These are phyloP conservation scores for Ustilago crameri DNA, from an alignment of 1,284 basidiomycete species.

Conservation along the genomic window DNA sequence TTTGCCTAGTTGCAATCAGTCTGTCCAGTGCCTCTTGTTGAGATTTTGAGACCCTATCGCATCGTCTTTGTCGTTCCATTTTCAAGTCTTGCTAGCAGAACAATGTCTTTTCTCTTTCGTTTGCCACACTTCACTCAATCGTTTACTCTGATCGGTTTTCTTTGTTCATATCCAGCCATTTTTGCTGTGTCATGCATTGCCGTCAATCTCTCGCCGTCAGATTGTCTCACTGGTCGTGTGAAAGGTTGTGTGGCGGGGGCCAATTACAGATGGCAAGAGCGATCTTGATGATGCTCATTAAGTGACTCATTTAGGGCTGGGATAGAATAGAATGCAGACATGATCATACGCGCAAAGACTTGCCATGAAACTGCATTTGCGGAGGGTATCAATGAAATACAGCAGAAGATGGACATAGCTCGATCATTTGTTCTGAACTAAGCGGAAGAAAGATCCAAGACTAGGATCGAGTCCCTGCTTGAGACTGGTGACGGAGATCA, in stretches of 20 bases:
- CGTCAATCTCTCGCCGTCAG: too few relatives aligned
- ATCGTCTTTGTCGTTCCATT: neutral
- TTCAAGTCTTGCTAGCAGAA: conserved; percentile 4
- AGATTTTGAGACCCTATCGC: neutral
- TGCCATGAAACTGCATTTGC: too few relatives aligned
- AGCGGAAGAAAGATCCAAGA: neutral
- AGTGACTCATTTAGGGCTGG: too few relatives aligned
- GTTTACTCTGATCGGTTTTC: neutral
- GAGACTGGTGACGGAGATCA: neutral
- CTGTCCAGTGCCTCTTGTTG: neutral
- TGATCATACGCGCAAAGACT: too few relatives aligned
- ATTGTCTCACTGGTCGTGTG: too few relatives aligned
- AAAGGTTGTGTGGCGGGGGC: too few relatives aligned
- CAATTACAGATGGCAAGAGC: too few relatives aligned
- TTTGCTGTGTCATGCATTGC: too few relatives aligned
- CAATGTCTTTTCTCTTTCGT: conserved; percentile 7
- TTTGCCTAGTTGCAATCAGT: conserved; percentile 28
- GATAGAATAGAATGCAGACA: too few relatives aligned
- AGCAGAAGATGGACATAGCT: too few relatives aligned
- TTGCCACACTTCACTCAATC: conserved; percentile 1
- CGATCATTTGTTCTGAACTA: neutral
- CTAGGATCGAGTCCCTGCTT: neutral
- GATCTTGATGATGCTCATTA: too few relatives aligned
- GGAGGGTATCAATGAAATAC: too few relatives aligned
- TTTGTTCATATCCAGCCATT: neutral